Base-by-base conservation (phyloP, 306 rosid species). In the Datisca glomerata region DNA sequence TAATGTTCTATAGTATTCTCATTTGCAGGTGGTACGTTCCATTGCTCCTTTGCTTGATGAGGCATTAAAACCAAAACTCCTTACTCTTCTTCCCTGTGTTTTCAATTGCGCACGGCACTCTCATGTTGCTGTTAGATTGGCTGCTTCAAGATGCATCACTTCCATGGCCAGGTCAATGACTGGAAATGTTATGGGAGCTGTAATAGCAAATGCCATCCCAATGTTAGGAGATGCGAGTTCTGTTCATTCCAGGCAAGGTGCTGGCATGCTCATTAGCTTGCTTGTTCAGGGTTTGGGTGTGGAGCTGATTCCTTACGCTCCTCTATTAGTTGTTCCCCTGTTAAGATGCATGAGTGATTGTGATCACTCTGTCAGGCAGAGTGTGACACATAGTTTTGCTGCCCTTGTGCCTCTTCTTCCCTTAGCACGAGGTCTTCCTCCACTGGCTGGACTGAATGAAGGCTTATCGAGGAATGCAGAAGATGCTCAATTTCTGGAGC, bases 391-490 rank as follows among this genome's bases (percentile, higher is more conserved):
- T 68, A 84, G 98, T 76, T 89, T 89, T 84, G 98, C 98, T 46
- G 83, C 98, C 41, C 95, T 89, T 63, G 98, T 89, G 49, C 98
- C 98, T 44, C 72, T 89, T 63, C 95, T 89, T 70, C 98, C 98
- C 60, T 62, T 89, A 48, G 95, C 98, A 3, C 79, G 93, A 16
- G 98, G 98, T 59, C 79, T 89, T 65, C 93, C 95, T 45, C 86
- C 80, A 51, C 98, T 95, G 23, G 56, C 39, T 68, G 93, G 81
- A 50, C 53, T 83, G 25, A 72, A 76, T 44, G 84, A 80, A 55
- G 72, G 61, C 46, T 53, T 80, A 41, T 72, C 79, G 18, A 66
- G 69, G 55, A 84, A 63, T 45, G 64, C 76, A 36, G 98, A 84
- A 47, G 98, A 89, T 61, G 67, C 86, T 39, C 71, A 62, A 56